Conservation (phyloP, 306 rosid genomes). For the Acacia acuminata region DNA sequence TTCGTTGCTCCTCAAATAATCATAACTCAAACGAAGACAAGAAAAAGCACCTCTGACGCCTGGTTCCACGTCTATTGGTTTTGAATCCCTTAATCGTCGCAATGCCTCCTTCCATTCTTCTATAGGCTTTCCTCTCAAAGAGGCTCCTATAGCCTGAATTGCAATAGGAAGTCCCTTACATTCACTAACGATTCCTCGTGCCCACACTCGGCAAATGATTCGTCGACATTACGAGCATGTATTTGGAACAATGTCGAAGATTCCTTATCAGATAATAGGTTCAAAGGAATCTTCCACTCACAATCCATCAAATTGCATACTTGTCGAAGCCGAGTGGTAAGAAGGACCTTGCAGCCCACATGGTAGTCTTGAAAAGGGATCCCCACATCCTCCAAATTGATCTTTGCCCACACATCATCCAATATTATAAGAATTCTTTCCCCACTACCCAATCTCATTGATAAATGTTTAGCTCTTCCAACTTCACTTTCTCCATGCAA, state of each 20-base stretch:
- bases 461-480: too few relatives aligned
- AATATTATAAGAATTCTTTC: too few relatives aligned
- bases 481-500: too few relatives aligned
- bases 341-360: neutral
- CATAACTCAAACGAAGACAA: neutral
- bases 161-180: constrained; percentile 17
- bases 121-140: neutral
- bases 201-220: neutral
- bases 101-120: constrained; percentile 5
- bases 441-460: too few relatives aligned
- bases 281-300: neutral
- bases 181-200: neutral
- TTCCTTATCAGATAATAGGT: neutral
- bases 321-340: neutral
- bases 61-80: neutral
- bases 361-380: too few relatives aligned
- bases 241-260: neutral
- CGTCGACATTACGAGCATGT: neutral
- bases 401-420: too few relatives aligned
- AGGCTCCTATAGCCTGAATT: neutral
- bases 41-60: neutral
- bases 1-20: neutral
- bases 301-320: neutral
- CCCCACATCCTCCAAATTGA: too few relatives aligned
- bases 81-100: neutral